phyloP scores from a whole-genome alignment of 495 filamentous ascomycete species.

The Podospora pseudocomata region DNA sequence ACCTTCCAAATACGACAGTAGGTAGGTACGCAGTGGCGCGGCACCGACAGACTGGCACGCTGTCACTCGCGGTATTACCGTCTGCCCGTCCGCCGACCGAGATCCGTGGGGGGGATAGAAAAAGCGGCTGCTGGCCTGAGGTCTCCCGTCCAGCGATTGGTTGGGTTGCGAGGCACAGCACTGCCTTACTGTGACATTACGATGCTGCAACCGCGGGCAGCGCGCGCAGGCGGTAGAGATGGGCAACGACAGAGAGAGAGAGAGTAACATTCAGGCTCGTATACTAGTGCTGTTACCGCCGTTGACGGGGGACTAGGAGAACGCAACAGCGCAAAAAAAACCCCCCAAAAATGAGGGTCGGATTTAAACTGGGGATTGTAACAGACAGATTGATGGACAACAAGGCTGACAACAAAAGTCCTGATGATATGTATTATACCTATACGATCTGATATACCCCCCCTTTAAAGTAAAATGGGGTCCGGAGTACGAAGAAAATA shows the following conservation, averaged over 20 bases:
- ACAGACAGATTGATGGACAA: not conserved
- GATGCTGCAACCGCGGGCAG: not conserved
- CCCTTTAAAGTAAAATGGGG: not conserved
- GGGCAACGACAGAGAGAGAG: not conserved
- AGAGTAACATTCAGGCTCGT: not conserved
- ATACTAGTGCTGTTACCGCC: not conserved
- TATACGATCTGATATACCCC: not conserved
- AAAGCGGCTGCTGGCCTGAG: not conserved
- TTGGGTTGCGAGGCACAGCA: not conserved
- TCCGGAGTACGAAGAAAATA: not conserved
- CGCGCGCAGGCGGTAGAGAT: not conserved
- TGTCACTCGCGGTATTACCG: not conserved
- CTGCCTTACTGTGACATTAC: not conserved
- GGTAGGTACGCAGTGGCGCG: not conserved
- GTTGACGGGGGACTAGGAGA: not conserved
- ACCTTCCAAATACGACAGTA: not conserved
- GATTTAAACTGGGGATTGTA: not conserved
- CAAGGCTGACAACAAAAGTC: not conserved
- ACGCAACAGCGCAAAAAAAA: not conserved
- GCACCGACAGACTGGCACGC: not conserved
- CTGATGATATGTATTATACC: not conserved
- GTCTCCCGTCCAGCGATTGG: not conserved
- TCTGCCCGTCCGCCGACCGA: not conserved
- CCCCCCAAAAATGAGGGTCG: not conserved
- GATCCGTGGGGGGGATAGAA: not conserved